Evolutionary conservation across 805 yeast species (phyloP).

Genomic region (Kuraishia cidri): DNA sequence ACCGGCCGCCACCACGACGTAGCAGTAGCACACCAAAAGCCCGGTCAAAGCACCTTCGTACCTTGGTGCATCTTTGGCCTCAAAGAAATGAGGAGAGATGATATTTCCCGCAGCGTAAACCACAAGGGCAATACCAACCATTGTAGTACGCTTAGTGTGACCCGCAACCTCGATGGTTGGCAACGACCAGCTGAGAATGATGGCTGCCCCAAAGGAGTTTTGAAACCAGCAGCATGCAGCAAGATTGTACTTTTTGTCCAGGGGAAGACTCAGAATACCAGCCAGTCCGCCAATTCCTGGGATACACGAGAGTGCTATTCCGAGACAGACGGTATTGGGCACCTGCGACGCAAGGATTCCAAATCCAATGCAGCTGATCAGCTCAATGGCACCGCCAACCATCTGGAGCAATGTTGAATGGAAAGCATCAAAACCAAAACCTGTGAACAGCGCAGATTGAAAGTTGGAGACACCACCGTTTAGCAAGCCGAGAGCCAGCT

Average conservation of each 20-base stretch:
- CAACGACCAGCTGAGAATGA: conserved; percentile 12
- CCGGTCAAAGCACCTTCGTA: conserved; percentile 48
- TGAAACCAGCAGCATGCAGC: conserved; percentile 19
- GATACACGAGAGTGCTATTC: conserved; percentile 8
- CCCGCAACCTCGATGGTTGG: conserved; percentile 43
- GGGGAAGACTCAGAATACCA: conserved; percentile 11
- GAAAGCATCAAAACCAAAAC: conserved; percentile 23
- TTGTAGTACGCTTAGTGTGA: conserved; percentile 50
- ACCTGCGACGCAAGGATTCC: conserved; percentile 15
- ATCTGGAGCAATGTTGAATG: conserved; percentile 15
- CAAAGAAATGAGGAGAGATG: conserved; percentile 66
- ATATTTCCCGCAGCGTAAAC: conserved; percentile 59
- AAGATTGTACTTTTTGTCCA: conserved; percentile 9
- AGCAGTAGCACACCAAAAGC: conserved; percentile 34
- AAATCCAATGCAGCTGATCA: conserved; percentile 21
- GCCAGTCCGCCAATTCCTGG: conserved; percentile 9
- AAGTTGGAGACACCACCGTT: conserved; percentile 34
- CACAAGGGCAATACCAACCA: conserved; percentile 44
- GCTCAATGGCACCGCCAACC: conserved; percentile 18
- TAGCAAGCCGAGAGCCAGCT: conserved; percentile 9
- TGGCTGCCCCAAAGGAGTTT: conserved; percentile 2
- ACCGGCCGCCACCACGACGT: conserved; percentile 9
- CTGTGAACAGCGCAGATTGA: conserved; percentile 25
- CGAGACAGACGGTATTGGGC: conserved; percentile 14
- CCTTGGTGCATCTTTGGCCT: conserved; percentile 41